These are phyloP conservation scores for Parachaetomium inaequale DNA, from an alignment of 495 filamentous ascomycete species.

Conservation along the genomic window DNA sequence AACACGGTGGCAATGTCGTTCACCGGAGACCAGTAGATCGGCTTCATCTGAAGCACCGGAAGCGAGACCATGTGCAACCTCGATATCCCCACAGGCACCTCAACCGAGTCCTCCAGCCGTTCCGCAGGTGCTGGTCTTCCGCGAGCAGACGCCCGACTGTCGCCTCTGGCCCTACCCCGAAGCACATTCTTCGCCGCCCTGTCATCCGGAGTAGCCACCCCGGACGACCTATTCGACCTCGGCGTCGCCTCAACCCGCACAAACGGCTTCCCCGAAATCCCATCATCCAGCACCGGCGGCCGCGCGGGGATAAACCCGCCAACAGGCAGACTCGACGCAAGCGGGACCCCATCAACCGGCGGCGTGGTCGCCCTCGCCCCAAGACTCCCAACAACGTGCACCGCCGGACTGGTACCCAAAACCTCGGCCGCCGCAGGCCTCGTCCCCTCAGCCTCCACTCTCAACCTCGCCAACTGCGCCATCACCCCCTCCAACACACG, in stretches of 20 bases:
- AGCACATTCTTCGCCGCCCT: slow-evolving; percentile 4
- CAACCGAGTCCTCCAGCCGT: slow-evolving; percentile 31
- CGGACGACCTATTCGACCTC: slow-evolving; percentile 16
- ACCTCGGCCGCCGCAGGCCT: not conserved
- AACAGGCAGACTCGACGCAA: slow-evolving; percentile 12
- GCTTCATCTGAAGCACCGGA: slow-evolving; percentile 74
- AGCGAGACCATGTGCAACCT: slow-evolving; percentile 61
- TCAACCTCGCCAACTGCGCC: slow-evolving; percentile 32
- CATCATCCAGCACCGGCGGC: slow-evolving; percentile 39
- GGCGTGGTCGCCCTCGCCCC: slow-evolving; percentile 11
- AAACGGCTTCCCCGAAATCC: slow-evolving; percentile 48
- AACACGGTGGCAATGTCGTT: slow-evolving; percentile 81
- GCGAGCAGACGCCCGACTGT: slow-evolving; percentile 14
- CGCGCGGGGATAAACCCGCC: slow-evolving; percentile 23
- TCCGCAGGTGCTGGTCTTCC: not conserved
- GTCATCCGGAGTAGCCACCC: slow-evolving; percentile 23
- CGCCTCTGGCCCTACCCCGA: slow-evolving; percentile 16
- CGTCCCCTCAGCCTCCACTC: slow-evolving; percentile 13
- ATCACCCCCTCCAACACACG: slow-evolving; percentile 43
- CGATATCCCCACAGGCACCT: slow-evolving; percentile 72
- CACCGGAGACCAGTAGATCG: slow-evolving; percentile 97
- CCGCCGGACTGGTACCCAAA: slow-evolving; percentile 21
- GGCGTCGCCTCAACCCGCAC: slow-evolving; percentile 35
- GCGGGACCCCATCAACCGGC: slow-evolving; percentile 7
- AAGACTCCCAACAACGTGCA: slow-evolving; percentile 7